Percentiles rank a stretch among this genome's conserved stretches.
Conservation (phyloP, 225 moss, liverwort and hornwort species). For the Thuidium tamariscinum region DNA sequence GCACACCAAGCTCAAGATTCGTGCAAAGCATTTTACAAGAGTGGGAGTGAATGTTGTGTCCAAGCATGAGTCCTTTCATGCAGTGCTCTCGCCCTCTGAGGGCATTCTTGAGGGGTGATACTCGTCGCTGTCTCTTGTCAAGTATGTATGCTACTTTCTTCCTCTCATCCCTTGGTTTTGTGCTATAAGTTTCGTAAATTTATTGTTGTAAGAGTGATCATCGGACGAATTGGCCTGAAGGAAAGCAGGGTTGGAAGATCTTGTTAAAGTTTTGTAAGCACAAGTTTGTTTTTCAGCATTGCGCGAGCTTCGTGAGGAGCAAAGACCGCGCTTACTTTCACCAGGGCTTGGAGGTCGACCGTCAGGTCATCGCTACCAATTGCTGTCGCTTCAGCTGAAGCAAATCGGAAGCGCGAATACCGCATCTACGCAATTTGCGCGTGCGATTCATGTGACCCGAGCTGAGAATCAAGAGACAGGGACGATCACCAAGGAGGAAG, state of each 20-base stretch:
- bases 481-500: not conserved
- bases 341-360: not conserved
- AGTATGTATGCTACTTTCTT: not conserved
- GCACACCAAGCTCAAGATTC: not conserved
- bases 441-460: slow-evolving; percentile 24
- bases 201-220: not conserved
- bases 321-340: not conserved
- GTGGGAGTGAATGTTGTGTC: not conserved
- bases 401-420: not conserved
- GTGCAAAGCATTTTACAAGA: not conserved
- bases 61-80: slow-evolving; percentile 1
- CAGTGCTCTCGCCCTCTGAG: slow-evolving; percentile 22
- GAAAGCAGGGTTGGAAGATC: not conserved
- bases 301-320: slow-evolving; percentile 1
- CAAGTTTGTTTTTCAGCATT: slow-evolving; percentile 2
- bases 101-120: not conserved
- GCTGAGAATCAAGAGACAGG: slow-evolving; percentile 17
- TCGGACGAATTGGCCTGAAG: not conserved
- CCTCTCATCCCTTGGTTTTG: not conserved
- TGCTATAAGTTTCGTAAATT: not conserved
- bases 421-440: not conserved
- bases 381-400: not conserved
- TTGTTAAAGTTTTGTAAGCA: not conserved
- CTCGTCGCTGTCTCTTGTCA: slow-evolving; percentile 9
- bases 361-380: not conserved